These are phyloP conservation scores for Pseudogymnoascus sp. DNA, from an alignment of 2,329 filamentous ascomycete species.

Conservation along the genomic window DNA sequence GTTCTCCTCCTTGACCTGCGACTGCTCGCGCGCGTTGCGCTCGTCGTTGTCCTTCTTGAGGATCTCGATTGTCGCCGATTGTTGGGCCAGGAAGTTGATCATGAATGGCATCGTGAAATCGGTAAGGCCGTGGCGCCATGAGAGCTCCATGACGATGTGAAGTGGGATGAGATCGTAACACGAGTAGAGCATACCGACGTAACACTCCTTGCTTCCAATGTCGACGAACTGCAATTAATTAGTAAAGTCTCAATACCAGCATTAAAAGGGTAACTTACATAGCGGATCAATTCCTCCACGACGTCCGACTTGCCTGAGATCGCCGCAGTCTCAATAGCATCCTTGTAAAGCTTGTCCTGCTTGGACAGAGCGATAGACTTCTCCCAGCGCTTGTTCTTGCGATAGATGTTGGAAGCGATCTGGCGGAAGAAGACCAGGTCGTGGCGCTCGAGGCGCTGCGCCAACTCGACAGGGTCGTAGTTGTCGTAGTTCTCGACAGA, in stretches of 20 bases:
- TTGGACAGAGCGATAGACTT: slow-evolving; percentile 97
- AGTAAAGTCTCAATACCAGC: slow-evolving; percentile 28
- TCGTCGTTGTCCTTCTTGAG: slow-evolving; percentile 96
- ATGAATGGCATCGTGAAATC: slow-evolving; percentile 99
- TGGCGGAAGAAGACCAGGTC: slow-evolving; percentile 99
- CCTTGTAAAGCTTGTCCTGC: slow-evolving; percentile 99
- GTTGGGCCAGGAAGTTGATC: slow-evolving; percentile 95
- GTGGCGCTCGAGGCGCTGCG: slow-evolving; percentile 89
- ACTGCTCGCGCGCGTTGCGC: slow-evolving; percentile 67
- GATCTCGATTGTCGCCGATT: slow-evolving; percentile 73
- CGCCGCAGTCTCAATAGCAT: slow-evolving; percentile 95
- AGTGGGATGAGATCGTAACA: slow-evolving; percentile 96
- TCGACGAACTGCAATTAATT: slow-evolving; percentile 72
- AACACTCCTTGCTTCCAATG: slow-evolving; percentile 97
- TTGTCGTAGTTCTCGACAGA: slow-evolving; percentile 99
- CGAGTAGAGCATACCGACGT: slow-evolving; percentile 98
- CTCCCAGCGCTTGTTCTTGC: slow-evolving; percentile 99
- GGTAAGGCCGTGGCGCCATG: slow-evolving; percentile 87
- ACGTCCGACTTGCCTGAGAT: slow-evolving; percentile 85
- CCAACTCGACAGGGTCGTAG: slow-evolving; percentile 91
- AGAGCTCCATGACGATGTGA: slow-evolving; percentile 88
- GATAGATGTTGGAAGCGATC: slow-evolving; percentile 96
- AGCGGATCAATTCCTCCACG: slow-evolving; percentile 90
- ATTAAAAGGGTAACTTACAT: slow-evolving; percentile 60
- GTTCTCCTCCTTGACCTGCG: slow-evolving; percentile 77